phyloP scores from a whole-genome alignment of 1,284 basidiomycete genomes.

The Tylopilus sp. region DNA sequence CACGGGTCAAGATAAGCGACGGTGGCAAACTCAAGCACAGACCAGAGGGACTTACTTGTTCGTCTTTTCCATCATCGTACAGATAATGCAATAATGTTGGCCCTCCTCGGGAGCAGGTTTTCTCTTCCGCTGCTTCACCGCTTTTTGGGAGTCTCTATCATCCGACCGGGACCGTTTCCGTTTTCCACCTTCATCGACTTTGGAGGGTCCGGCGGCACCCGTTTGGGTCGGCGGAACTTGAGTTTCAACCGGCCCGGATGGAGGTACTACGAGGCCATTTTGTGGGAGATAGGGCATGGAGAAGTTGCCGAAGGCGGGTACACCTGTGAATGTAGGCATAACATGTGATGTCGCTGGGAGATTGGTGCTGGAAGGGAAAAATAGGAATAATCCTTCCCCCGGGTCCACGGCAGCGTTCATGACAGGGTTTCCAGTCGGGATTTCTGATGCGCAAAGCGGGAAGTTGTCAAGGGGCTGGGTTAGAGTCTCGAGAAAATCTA shows the following conservation, averaged over 20 bases:
- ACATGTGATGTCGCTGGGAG: not conserved
- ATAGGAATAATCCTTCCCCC: not conserved
- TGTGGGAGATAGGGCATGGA: not conserved
- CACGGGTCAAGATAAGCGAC: constrained; percentile 1
- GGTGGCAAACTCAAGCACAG: not conserved
- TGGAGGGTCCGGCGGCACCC: not conserved
- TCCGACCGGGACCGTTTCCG: not conserved
- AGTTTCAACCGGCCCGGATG: not conserved
- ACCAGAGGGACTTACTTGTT: not conserved
- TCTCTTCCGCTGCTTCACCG: not conserved
- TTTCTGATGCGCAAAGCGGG: too few species aligned
- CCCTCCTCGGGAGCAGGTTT: not conserved
- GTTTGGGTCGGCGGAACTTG: not conserved
- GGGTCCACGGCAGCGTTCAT: too few species aligned
- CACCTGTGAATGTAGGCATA: not conserved
- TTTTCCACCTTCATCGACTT: not conserved
- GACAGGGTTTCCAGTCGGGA: too few species aligned
- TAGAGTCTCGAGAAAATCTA: too few species aligned
- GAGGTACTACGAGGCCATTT: not conserved
- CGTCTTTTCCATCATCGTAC: not conserved
- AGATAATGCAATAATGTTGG: not conserved
- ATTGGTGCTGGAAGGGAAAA: not conserved
- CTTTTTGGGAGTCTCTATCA: not conserved
- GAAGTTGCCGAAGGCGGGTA: not conserved
- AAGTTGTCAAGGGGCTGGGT: too few species aligned